phyloP scores from a whole-genome alignment of 163 green algal species.

The Trebouxiophyceae sp. region DNA sequence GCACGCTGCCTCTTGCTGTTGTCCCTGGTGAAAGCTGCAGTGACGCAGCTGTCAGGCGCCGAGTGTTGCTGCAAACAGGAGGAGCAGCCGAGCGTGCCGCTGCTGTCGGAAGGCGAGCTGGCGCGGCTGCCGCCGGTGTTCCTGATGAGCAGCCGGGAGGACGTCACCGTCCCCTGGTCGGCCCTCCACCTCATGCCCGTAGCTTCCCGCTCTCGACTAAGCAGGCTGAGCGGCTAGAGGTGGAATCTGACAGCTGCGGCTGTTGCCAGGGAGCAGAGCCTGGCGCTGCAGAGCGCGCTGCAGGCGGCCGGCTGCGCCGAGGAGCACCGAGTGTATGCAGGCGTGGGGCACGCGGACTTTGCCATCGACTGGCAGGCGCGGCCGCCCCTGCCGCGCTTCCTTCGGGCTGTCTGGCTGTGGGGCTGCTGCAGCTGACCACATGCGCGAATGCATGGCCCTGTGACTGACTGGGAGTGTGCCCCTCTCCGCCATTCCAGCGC shows the following conservation, averaged over 20 bases:
- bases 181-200: too few relatives aligned
- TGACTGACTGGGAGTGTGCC: background rate
- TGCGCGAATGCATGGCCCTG: background rate
- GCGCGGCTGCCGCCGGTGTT: conserved; percentile 37
- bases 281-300: background rate
- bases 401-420: too few relatives aligned
- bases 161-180: conserved; percentile 52
- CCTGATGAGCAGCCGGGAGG: conserved; percentile 41
- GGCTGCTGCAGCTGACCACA: background rate
- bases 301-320: too few relatives aligned
- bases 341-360: background rate
- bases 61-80: too few relatives aligned
- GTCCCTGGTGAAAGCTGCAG: too few relatives aligned
- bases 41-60: too few relatives aligned
- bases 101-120: conserved; percentile 1
- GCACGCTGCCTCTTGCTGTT: too few relatives aligned
- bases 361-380: background rate
- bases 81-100: too few relatives aligned
- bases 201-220: too few relatives aligned
- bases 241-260: too few relatives aligned
- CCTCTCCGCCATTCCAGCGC: background rate
- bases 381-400: background rate
- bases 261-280: background rate
- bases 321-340: background rate
- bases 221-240: too few relatives aligned